phyloP scores from a whole-genome alignment of 2,329 filamentous ascomycete species.

The Cyanodermella asteris region DNA sequence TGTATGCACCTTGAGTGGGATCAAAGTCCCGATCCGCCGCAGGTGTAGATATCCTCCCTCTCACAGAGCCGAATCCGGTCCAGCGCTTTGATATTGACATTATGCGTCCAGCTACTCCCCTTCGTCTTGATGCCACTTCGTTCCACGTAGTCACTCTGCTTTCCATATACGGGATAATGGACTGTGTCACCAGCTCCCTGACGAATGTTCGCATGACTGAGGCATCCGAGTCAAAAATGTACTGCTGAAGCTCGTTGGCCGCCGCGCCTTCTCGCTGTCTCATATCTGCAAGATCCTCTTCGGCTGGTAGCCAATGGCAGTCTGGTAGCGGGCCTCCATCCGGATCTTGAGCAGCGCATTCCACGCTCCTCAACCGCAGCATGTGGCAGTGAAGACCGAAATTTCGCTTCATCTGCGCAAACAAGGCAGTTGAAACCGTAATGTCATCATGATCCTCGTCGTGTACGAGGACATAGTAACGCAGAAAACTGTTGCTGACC shows the following conservation, averaged over 20 bases:
- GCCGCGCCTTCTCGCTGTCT: constrained; percentile 44
- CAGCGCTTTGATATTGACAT: constrained; percentile 84
- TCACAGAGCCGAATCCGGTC: constrained; percentile 54
- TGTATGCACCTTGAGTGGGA: constrained; percentile 54
- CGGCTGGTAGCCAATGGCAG: constrained; percentile 73
- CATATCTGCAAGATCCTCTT: constrained; percentile 62
- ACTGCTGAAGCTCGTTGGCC: constrained; percentile 49
- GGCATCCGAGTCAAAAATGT: constrained; percentile 80
- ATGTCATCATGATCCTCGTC: constrained; percentile 94
- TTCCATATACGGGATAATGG: constrained; percentile 90
- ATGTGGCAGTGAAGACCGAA: constrained; percentile 91
- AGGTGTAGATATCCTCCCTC: constrained; percentile 32
- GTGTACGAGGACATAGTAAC: constrained; percentile 91
- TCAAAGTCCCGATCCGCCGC: constrained; percentile 50
- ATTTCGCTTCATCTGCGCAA: constrained; percentile 98
- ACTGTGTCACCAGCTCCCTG: constrained; percentile 86
- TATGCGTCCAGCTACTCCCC: constrained; percentile 79
- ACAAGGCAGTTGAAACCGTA: constrained; percentile 65
- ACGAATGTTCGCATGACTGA: constrained; percentile 75
- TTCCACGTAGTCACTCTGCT: constrained; percentile 83
- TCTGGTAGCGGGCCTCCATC: constrained; percentile 64
- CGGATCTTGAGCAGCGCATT: constrained; percentile 75
- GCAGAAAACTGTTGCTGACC: constrained; percentile 77
- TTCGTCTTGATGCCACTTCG: constrained; percentile 73
- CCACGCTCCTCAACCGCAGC: constrained; percentile 60